Base-by-base conservation (phyloP, 305 asterid genomes). In the Lippia alba region DNA sequence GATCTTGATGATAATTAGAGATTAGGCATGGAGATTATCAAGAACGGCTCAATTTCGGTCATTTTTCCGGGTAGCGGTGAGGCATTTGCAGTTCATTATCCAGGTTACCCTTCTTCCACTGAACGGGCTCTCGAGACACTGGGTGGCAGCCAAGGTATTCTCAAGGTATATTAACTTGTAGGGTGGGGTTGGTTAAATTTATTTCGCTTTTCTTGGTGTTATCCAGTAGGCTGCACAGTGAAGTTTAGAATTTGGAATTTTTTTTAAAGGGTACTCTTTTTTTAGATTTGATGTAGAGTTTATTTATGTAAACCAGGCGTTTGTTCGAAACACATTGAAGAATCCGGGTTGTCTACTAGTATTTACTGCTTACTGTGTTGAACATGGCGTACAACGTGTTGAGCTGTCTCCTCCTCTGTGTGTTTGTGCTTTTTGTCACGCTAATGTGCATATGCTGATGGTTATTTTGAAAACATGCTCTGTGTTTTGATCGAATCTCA, bases 51-150 rank as follows among this genome's bases (percentile, higher is more conserved):
- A 12, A 82, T 91, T 59, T 86, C 91, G 9, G 99, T 97, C 33
- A 72, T 56, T 41, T 72, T 91, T 20, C 93, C 95, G 0, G 77
- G 74, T 53, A 76, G 61, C 75, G 71, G 76, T 7, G 72, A 80
- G 18, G 83, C 68, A 48, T 94, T 94, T 78, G 87, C 83, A 40
- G 89, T 91, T 74, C 84, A 89, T 80, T 91, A 91, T 76, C 99
- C 99, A 9, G 99, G 92, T 66, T 94, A 94, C 61, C 91, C 97
- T 80, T 87, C 97, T 72, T 91, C 99, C 15, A 74, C 77, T 3
- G 84, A 79, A 69, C 94, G 96, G 0, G 99, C 97, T 16, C 74
- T 91, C 39, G 93, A 94, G 80, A 88, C 96, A 72, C 89, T 94
- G n/a, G 99, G 97, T 4, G 99, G 99, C 57, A 54, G 61, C 36